Conservation (phyloP, 352 stramenopile genomes). For the Phytophthora tentaculata region DNA sequence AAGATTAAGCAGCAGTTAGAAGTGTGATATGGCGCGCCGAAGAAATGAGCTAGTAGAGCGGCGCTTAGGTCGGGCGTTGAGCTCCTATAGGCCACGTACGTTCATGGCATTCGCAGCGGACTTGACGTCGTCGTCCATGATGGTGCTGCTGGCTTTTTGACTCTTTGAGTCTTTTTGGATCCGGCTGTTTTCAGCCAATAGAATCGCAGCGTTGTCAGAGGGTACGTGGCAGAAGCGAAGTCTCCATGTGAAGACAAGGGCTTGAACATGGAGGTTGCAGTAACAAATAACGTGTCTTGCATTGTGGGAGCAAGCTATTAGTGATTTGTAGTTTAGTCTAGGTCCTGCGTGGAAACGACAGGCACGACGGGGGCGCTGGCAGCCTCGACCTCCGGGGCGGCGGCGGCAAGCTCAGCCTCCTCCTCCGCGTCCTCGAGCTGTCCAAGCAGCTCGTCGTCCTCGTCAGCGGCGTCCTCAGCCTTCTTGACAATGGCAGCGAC, state of each 20-base stretch:
- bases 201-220: slow-evolving; percentile 1
- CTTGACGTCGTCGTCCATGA: slow-evolving; percentile 57
- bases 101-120: slow-evolving; percentile 60
- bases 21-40: not conserved
- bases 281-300: slow-evolving; percentile 40
- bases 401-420: slow-evolving; percentile 48
- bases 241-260: not conserved
- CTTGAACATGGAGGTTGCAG: not conserved
- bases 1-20: slow-evolving; percentile 9
- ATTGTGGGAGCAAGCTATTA: slow-evolving; percentile 43
- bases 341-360: slow-evolving; percentile 66
- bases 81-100: slow-evolving; percentile 34
- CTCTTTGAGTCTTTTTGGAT: slow-evolving; percentile 17
- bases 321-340: slow-evolving; percentile 78
- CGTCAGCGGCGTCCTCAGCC: slow-evolving; percentile 83
- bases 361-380: slow-evolving; percentile 36
- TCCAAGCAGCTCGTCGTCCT: slow-evolving; percentile 80
- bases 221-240: slow-evolving; percentile 14
- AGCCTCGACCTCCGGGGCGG: slow-evolving; percentile 34
- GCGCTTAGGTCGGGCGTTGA: not conserved
- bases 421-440: slow-evolving; percentile 77
- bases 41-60: not conserved
- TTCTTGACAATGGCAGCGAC: slow-evolving; percentile 85
- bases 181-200: slow-evolving; percentile 32
- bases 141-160: slow-evolving; percentile 29